These are phyloP conservation scores for Magnolia officinalis DNA, from an alignment of 164 flowering plant species.

Conservation along the genomic window DNA sequence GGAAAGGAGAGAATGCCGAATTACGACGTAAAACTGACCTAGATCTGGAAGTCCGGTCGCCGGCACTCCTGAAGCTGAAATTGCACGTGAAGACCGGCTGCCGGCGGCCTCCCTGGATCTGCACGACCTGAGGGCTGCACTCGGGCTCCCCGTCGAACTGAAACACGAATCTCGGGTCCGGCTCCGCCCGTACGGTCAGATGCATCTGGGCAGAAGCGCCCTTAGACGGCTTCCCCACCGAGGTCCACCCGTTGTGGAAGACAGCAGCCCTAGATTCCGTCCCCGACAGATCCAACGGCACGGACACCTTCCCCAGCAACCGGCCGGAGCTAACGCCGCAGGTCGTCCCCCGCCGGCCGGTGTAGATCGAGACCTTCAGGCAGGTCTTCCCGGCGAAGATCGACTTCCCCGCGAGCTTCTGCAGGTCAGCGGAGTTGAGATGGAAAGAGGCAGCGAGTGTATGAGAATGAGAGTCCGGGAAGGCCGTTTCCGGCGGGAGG, in stretches of 20 bases:
- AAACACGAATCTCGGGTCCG: conserved; percentile 91
- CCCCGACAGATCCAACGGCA: conserved; percentile 64
- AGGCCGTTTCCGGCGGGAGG: conserved; percentile 32
- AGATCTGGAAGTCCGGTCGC: conserved; percentile 49
- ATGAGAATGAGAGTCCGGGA: conserved; percentile 31
- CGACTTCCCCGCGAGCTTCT: conserved; percentile 44
- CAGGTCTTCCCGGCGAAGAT: conserved; percentile 40
- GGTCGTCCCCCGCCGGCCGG: conserved; percentile 66
- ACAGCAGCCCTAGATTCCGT: conserved; percentile 37
- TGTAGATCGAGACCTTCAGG: conserved; percentile 52
- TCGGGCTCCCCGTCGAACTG: conserved; percentile 93
- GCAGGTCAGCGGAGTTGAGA: conserved; percentile 55
- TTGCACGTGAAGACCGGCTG: conserved; percentile 97
- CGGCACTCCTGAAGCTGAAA: conserved; percentile 58
- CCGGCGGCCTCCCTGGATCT: conserved; percentile 66
- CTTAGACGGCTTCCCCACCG: conserved; percentile 47
- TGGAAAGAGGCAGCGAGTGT: conserved; percentile 59
- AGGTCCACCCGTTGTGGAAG: conserved; percentile 78
- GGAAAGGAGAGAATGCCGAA: not conserved
- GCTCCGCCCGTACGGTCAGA: conserved; percentile 72
- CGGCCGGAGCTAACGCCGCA: conserved; percentile 77
- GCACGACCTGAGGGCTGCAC: conserved; percentile 88
- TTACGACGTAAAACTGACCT: conserved; percentile 37
- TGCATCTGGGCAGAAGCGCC: conserved; percentile 52
- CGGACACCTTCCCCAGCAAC: conserved; percentile 56